phyloP scores from a whole-genome alignment of 2,329 filamentous ascomycete genomes.

The Penicillium italicum region DNA sequence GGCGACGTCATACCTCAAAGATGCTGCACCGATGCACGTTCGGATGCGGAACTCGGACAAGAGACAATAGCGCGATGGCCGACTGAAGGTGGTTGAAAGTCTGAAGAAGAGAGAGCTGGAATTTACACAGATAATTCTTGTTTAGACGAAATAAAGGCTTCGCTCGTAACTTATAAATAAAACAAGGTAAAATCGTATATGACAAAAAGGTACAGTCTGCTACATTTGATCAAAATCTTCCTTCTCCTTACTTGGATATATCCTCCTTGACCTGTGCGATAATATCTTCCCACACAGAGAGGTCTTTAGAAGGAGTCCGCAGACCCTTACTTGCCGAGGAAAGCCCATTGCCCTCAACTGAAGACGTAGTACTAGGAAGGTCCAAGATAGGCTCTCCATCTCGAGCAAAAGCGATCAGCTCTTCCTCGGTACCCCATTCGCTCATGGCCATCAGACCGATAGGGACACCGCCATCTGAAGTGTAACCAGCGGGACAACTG shows the following conservation, averaged over 20 bases:
- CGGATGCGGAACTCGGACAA: neutral
- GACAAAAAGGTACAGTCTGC: neutral
- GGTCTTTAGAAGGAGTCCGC: conserved; percentile 26
- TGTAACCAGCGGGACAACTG: conserved; percentile 71
- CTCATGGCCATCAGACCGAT: conserved; percentile 54
- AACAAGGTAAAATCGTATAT: neutral
- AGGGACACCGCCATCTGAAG: conserved; percentile 43
- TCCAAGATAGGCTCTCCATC: conserved; percentile 51
- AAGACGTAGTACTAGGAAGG: conserved; percentile 18
- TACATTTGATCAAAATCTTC: neutral
- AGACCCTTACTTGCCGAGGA: conserved; percentile 20
- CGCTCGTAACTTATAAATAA: neutral
- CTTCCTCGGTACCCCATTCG: conserved; percentile 55
- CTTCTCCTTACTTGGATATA: neutral
- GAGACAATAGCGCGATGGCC: neutral
- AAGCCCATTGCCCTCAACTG: conserved; percentile 4
- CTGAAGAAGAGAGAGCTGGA: no score
- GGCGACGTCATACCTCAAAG: neutral
- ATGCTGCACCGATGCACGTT: neutral
- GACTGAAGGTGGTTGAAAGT: no score
- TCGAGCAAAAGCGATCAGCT: conserved; percentile 51
- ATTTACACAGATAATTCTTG: no score
- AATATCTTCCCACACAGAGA: conserved; percentile 39
- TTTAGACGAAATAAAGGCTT: neutral
- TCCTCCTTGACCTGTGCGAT: conserved; percentile 25